Evolutionary conservation across 257 asterid genomes (phyloP).

Genomic region (Lantana camara): DNA sequence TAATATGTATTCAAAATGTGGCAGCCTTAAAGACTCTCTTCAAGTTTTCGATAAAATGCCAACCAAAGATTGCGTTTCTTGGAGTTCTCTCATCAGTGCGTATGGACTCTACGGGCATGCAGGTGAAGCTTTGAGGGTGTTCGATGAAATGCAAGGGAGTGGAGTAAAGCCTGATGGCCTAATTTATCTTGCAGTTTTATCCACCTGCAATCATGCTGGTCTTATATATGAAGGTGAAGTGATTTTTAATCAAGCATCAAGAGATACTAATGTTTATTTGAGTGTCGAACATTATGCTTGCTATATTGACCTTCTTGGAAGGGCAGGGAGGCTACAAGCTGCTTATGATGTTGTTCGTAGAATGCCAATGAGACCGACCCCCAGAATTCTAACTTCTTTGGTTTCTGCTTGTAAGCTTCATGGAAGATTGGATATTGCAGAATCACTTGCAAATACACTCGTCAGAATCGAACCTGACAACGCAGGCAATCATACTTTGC

Average conservation of each 20-base stretch:
- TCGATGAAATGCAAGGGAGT: conserved; percentile 46
- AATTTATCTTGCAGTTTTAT: conserved; percentile 53
- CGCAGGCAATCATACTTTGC: conserved; percentile 58
- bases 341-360: conserved; percentile 48
- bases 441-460: conserved; percentile 44
- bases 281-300: conserved; percentile 66
- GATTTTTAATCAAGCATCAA: conserved; percentile 43
- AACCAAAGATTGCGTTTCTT: conserved; percentile 56
- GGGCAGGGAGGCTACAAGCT: conserved; percentile 65
- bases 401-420: conserved; percentile 63
- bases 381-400: conserved; percentile 54
- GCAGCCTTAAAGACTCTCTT: conserved; percentile 49
- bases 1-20: conserved; percentile 75
- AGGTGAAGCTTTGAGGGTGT: conserved; percentile 52
- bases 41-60: conserved; percentile 53
- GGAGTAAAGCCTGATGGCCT: conserved; percentile 53
- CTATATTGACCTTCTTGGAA: conserved; percentile 67
- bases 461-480: conserved; percentile 62
- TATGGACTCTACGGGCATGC: conserved; percentile 62
- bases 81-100: conserved; percentile 62
- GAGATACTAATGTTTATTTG: conserved; percentile 32
- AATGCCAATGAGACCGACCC: conserved; percentile 46
- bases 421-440: conserved; percentile 65
- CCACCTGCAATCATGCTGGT: conserved; percentile 68
- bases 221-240: conserved; percentile 55